Evolutionary conservation across 345 rosid genomes (phyloP).

Genomic region (Moricandia arvensis): DNA sequence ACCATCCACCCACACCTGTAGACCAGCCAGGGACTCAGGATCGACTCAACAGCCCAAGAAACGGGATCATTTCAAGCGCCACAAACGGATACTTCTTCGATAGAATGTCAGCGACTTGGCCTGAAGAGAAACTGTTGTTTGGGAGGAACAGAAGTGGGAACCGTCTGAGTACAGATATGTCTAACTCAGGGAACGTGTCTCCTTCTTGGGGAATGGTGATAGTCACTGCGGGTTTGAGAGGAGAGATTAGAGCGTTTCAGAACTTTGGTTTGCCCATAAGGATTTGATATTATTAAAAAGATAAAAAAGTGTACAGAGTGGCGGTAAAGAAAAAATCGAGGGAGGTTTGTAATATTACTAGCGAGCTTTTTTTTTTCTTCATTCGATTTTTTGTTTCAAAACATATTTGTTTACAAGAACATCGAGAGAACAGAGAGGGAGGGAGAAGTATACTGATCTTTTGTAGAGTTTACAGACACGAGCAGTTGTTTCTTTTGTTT

Average conservation of each 20-base stretch:
- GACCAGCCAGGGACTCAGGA: conserved; percentile 50
- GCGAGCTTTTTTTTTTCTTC: conserved; percentile 43
- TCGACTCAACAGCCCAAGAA: conserved; percentile 52
- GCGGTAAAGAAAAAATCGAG: conserved; percentile 32
- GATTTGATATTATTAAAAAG: conserved; percentile 23
- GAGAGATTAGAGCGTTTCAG: conserved; percentile 82
- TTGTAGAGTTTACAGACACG: conserved; percentile 34
- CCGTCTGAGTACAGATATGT: conserved; percentile 50
- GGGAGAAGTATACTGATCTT: conserved; percentile 14
- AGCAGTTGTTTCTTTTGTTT: conserved; percentile 26
- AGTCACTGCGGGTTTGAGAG: conserved; percentile 80
- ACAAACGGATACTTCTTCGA: conserved; percentile 82
- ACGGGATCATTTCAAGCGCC: conserved; percentile 78
- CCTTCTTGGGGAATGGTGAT: conserved; percentile 90
- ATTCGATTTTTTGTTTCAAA: conserved; percentile 18
- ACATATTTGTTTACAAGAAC: conserved; percentile 30
- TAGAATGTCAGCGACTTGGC: conserved; percentile 90
- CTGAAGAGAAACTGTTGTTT: conserved; percentile 71
- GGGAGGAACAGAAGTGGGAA: conserved; percentile 53
- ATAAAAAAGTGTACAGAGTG: conserved; percentile 26
- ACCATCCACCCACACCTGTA: conserved; percentile 82
- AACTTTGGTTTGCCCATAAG: conserved; percentile 90
- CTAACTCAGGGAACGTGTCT: conserved; percentile 43
- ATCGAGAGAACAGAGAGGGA: conserved; percentile 9
- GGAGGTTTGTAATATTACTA: conserved; percentile 66